These are phyloP conservation scores for Solanum hybrid DNA, from an alignment of 305 asterid genomes.

Conservation along the genomic window DNA sequence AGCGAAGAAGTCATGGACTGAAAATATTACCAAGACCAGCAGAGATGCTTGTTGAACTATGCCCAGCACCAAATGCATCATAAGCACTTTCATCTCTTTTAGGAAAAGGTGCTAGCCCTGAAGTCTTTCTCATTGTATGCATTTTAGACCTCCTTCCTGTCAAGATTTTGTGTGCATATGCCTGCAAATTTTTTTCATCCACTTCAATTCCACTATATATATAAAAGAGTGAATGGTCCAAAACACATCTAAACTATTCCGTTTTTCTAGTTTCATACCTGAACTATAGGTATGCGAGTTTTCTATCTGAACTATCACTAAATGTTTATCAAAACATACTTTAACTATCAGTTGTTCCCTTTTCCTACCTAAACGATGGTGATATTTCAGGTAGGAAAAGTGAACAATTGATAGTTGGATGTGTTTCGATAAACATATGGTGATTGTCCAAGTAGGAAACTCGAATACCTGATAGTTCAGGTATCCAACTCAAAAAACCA, in stretches of 20 bases:
- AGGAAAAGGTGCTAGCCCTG: constrained; percentile 65
- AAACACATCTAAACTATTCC: not conserved
- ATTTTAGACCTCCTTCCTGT: constrained; percentile 69
- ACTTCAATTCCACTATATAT: not conserved
- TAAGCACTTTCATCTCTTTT: constrained; percentile 62
- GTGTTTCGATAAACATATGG: not conserved
- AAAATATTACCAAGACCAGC: constrained; percentile 57
- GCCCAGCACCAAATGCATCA: constrained; percentile 76
- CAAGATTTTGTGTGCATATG: constrained; percentile 63
- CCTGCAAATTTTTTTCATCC: constrained; percentile 27
- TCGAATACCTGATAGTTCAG: not conserved
- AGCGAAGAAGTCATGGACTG: not conserved
- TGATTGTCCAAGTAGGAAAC: not conserved
- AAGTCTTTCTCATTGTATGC: constrained; percentile 58
- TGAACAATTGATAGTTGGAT: not conserved
- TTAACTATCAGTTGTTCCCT: not conserved
- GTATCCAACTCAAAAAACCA: not conserved
- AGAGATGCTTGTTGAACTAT: constrained; percentile 75
- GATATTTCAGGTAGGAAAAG: not conserved
- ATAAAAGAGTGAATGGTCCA: not conserved
- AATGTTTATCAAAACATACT: too few species aligned
- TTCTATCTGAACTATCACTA: not conserved
- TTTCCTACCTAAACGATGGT: not conserved
- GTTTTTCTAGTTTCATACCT: not conserved
- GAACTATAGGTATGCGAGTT: not conserved